Percentiles rank a stretch among this genome's conserved stretches.
phyloP scores from a whole-genome alignment of 2,329 filamentous ascomycete genomes.

The Aspergillus pseudonomiae region DNA sequence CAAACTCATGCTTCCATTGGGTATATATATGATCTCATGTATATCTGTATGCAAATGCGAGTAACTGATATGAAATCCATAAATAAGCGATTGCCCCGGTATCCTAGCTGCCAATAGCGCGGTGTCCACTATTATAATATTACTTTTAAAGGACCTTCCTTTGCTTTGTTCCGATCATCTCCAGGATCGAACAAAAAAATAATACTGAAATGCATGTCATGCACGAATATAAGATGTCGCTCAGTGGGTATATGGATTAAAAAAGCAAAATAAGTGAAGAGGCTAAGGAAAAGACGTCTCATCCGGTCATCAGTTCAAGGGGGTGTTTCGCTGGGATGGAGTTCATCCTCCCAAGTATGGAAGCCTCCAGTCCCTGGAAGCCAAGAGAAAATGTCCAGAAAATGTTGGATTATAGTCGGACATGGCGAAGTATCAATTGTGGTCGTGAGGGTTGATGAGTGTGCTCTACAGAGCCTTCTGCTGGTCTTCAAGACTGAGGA shows the following conservation, averaged over 20 bases:
- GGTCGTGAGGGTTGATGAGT: neutral
- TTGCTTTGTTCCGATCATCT: neutral
- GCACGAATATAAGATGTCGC: neutral
- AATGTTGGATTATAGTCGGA: neutral
- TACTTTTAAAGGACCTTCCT: neutral
- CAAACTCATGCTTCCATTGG: neutral
- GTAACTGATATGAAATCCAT: neutral
- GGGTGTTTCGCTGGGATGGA: neutral
- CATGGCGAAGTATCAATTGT: neutral
- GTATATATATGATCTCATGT: neutral
- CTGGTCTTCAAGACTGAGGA: neutral
- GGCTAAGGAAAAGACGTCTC: neutral
- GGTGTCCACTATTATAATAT: neutral
- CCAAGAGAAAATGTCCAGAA: neutral
- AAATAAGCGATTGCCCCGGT: neutral
- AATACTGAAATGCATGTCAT: neutral
- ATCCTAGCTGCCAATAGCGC: neutral
- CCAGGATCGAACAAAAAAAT: neutral
- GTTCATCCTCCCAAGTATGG: neutral
- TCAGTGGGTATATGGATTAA: conserved; percentile 3
- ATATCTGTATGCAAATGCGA: neutral
- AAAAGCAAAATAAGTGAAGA: neutral
- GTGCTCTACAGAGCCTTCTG: neutral
- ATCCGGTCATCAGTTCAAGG: neutral
- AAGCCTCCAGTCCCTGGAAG: neutral